Conservation (phyloP, 2,329 filamentous ascomycete genomes). For the Fusarium torreyae region DNA sequence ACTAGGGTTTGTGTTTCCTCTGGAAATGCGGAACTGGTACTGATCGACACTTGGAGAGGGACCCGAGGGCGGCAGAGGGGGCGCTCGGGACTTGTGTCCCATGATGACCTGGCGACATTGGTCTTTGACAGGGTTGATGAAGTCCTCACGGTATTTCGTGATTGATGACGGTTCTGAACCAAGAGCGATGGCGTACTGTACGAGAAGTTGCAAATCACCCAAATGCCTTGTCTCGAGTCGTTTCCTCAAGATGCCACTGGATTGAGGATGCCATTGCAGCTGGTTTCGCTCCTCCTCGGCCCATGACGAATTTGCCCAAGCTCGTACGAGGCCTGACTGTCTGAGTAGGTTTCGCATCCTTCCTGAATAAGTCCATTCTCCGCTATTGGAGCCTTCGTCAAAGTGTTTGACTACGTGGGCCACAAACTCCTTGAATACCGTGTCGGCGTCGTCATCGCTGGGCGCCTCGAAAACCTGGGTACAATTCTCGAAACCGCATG, state of each 20-base stretch:
- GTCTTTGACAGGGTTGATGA: slow-evolving; percentile 55
- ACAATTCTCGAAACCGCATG: slow-evolving; percentile 64
- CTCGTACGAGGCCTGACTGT: slow-evolving; percentile 56
- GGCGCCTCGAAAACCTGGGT: slow-evolving; percentile 61
- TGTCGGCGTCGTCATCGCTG: slow-evolving; percentile 57
- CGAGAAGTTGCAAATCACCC: slow-evolving; percentile 56
- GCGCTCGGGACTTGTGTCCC: slow-evolving; percentile 53
- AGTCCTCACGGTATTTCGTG: slow-evolving; percentile 52
- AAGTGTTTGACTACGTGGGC: slow-evolving; percentile 64
- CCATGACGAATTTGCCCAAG: slow-evolving; percentile 57
- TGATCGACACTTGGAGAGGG: slow-evolving; percentile 51
- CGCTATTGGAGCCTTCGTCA: slow-evolving; percentile 58
- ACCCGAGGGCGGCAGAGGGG: slow-evolving; percentile 43
- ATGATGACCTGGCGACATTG: slow-evolving; percentile 55
- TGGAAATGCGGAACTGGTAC: slow-evolving; percentile 57
- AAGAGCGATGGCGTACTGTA: slow-evolving; percentile 59
- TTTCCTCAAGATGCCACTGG: slow-evolving; percentile 60
- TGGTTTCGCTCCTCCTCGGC: slow-evolving; percentile 54
- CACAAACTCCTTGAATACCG: slow-evolving; percentile 62
- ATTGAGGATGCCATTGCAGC: slow-evolving; percentile 60
- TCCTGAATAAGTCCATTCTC: slow-evolving; percentile 62
- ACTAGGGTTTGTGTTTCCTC: slow-evolving; percentile 54
- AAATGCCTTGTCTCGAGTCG: slow-evolving; percentile 63
- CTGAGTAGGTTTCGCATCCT: slow-evolving; percentile 62
- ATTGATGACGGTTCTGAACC: slow-evolving; percentile 53